A percentile compares a stretch with the other conserved stretches of the same genome.
Conservation (phyloP, 73 alveolate species). For the Uronychia binucleata region DNA sequence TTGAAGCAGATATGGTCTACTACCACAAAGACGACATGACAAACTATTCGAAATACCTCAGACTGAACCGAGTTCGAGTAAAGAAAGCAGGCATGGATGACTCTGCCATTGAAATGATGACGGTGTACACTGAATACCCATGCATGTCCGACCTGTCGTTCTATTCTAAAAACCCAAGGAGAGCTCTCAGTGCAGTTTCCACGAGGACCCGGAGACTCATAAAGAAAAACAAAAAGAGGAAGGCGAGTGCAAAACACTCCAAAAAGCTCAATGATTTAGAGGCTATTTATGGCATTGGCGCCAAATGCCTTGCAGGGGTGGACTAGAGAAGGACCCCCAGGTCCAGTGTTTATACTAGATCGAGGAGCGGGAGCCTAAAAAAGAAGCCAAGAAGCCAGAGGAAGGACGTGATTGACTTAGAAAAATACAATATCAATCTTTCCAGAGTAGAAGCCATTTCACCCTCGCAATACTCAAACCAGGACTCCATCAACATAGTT, state of each 20-base stretch:
- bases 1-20: conserved; percentile 51
- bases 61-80: conserved; percentile 24
- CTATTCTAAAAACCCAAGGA: neutral
- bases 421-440: neutral
- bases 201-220: neutral
- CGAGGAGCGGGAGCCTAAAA: neutral
- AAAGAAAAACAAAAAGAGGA: neutral
- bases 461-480: neutral
- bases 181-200: neutral
- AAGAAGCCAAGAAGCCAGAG: neutral
- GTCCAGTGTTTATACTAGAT: neutral
- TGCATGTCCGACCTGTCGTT: neutral
- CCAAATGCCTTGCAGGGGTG: neutral
- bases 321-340: neutral
- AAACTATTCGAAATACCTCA: conserved; percentile 9
- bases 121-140: neutral
- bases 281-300: neutral
- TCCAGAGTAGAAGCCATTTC: neutral
- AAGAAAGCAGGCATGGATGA: neutral
- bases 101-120: neutral
- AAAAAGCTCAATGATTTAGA: neutral
- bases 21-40: conserved; percentile 56
- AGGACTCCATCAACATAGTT: neutral
- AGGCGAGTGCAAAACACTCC: neutral
- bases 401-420: neutral